Conservation (phyloP, 352 stramenopile genomes). For the Phytophthora rubi region DNA sequence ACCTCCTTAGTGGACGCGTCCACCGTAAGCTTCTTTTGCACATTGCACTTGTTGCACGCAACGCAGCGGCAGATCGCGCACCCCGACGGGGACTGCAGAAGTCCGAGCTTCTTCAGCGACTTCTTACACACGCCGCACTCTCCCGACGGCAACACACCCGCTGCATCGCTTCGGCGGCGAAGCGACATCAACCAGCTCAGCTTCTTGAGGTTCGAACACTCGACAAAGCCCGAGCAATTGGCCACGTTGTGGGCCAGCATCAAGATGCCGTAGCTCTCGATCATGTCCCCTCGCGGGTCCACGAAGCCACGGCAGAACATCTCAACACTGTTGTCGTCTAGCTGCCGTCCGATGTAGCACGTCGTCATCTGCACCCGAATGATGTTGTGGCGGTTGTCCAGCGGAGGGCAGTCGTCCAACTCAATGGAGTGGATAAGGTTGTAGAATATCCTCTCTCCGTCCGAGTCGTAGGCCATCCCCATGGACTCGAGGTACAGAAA, state of each 20-base stretch:
- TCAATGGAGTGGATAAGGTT: constrained; percentile 49
- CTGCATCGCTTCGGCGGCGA: constrained; percentile 23
- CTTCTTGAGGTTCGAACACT: constrained; percentile 66
- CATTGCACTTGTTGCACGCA: constrained; percentile 53
- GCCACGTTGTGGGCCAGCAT: constrained; percentile 45
- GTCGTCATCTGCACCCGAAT: constrained; percentile 45
- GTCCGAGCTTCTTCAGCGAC: constrained; percentile 33
- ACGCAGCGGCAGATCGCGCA: constrained; percentile 40
- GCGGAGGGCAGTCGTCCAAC: constrained; percentile 30
- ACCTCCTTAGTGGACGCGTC: constrained; percentile 42
- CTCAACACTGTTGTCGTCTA: constrained; percentile 40
- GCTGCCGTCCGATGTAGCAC: constrained; percentile 56
- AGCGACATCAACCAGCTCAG: constrained; percentile 54
- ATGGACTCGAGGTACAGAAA: constrained; percentile 51
- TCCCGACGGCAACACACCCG: background rate
- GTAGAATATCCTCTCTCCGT: constrained; percentile 46
- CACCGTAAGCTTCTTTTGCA: constrained; percentile 52
- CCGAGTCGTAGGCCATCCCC: constrained; percentile 42
- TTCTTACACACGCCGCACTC: constrained; percentile 39
- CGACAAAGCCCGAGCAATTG: constrained; percentile 31
- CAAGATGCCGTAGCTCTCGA: constrained; percentile 43
- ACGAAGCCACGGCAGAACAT: constrained; percentile 58
- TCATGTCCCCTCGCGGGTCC: constrained; percentile 46
- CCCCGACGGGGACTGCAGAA: constrained; percentile 29
- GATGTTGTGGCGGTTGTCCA: constrained; percentile 36